Conservation (phyloP, 371 early-diverging fungal genomes). For the Mucor lusitanicus region DNA sequence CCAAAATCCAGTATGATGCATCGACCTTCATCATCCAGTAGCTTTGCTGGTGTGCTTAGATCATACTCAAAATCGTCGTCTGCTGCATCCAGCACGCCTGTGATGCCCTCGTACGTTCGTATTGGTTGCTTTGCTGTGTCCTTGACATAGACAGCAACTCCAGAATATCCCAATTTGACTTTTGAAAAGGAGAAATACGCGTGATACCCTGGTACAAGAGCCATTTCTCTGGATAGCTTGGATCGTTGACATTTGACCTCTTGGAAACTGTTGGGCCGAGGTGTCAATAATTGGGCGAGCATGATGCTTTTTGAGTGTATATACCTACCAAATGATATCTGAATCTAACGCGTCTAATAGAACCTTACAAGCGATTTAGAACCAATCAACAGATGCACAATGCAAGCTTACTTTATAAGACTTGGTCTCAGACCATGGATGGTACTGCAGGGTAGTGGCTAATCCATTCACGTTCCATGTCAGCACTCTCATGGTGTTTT, state of each 20-base stretch:
- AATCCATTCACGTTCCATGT: conserved; percentile 74
- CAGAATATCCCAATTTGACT: conserved; percentile 70
- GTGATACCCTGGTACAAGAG: conserved; percentile 72
- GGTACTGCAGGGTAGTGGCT: conserved; percentile 57
- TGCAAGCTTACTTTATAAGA: conserved; percentile 51
- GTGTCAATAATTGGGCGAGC: conserved; percentile 11
- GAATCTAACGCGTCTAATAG: conserved; percentile 61
- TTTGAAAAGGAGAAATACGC: conserved; percentile 72
- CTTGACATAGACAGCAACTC: conserved; percentile 74
- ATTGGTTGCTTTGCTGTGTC: conserved; percentile 41
- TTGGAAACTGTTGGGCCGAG: conserved; percentile 54
- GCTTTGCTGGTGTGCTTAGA: conserved; percentile 44
- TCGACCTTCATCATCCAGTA: conserved; percentile 79
- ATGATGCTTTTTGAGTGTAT: background rate
- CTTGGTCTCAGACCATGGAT: conserved; percentile 58
- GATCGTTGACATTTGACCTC: conserved; percentile 75
- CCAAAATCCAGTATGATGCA: conserved; percentile 80
- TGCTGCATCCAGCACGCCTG: conserved; percentile 41
- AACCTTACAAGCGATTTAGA: conserved; percentile 25
- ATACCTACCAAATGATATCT: conserved; percentile 69
- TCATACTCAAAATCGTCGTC: background rate
- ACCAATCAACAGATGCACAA: background rate
- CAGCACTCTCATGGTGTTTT: conserved; percentile 53
- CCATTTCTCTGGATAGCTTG: conserved; percentile 61
- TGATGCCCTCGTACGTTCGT: conserved; percentile 70